Percentiles rank a stretch among this genome's conserved stretches.
phyloP scores from a whole-genome alignment of 208 protist species.

The Herpetomonas samuelpessoai region DNA sequence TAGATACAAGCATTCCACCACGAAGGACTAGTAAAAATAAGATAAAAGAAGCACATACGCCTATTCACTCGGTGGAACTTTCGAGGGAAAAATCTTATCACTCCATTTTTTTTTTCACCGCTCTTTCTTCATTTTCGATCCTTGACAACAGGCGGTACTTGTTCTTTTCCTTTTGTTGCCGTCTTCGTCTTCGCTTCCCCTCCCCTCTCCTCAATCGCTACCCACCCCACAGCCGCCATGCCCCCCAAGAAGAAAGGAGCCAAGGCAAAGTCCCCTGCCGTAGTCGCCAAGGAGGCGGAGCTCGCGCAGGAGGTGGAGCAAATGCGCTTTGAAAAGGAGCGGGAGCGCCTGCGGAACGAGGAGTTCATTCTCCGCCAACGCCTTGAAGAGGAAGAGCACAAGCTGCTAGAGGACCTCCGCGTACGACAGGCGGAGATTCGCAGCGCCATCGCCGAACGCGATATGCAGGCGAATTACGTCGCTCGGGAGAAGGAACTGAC shows the following conservation, averaged over 20 bases:
- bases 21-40: too few relatives aligned
- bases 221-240: too few relatives aligned
- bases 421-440: constrained; percentile 42
- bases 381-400: constrained; percentile 64
- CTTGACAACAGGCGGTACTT: too few relatives aligned
- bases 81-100: too few relatives aligned
- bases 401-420: constrained; percentile 40
- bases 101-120: constrained; percentile 11
- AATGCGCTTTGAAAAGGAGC: constrained; percentile 35
- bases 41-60: too few relatives aligned
- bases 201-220: too few relatives aligned
- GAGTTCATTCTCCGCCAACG: constrained; percentile 49
- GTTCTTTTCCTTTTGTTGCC: too few relatives aligned
- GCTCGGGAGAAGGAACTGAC: constrained; percentile 47
- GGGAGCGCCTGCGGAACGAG: constrained; percentile 48
- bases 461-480: constrained; percentile 38
- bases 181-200: too few relatives aligned
- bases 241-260: constrained; percentile 35
- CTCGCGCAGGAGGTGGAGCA: constrained; percentile 39
- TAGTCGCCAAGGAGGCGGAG: constrained; percentile 33
- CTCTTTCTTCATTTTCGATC: not conserved
- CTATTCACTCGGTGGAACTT: too few relatives aligned
- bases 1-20: too few relatives aligned
- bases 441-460: constrained; percentile 43
- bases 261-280: constrained; percentile 24